Percentiles rank a stretch among this genome's conserved stretches.
Evolutionary conservation across 208 protist genomes (phyloP).

Genomic region (Wallacemonas sp.): DNA sequence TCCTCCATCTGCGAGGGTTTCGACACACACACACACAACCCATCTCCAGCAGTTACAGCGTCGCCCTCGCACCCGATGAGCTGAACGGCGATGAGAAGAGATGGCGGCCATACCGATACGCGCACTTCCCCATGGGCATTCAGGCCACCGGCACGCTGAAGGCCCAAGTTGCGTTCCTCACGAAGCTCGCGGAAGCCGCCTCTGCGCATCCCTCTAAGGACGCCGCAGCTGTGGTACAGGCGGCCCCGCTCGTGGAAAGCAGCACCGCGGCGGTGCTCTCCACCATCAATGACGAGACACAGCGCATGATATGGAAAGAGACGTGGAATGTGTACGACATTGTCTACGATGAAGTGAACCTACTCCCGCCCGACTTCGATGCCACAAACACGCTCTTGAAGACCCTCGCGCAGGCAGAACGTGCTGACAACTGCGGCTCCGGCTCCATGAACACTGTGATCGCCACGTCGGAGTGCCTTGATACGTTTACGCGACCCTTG

Average conservation of each 20-base stretch:
- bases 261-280: not conserved
- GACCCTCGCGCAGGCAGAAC: not conserved
- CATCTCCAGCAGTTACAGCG: not conserved
- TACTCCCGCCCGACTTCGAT: slow-evolving; percentile 41
- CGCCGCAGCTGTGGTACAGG: not conserved
- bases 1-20: slow-evolving; percentile 81
- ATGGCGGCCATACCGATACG: slow-evolving; percentile 35
- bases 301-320: slow-evolving; percentile 71
- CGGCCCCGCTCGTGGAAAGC: not conserved
- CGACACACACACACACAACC: slow-evolving; percentile 47
- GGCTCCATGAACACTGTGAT: not conserved
- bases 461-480: not conserved
- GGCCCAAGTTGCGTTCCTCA: not conserved
- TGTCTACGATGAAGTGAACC: slow-evolving; percentile 70
- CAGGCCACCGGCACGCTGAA: slow-evolving; percentile 18
- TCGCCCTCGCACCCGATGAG: not conserved
- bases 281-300: slow-evolving; percentile 3
- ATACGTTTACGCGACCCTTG: slow-evolving; percentile 36
- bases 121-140: slow-evolving; percentile 67
- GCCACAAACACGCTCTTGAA: slow-evolving; percentile 11
- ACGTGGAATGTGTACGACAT: slow-evolving; percentile 90
- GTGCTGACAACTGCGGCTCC: too few species aligned
- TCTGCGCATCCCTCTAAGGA: too few species aligned
- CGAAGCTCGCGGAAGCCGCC: not conserved
- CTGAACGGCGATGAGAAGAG: not conserved